phyloP scores from a whole-genome alignment of 2,329 filamentous ascomycete species.

The Raffaelea arxii region DNA sequence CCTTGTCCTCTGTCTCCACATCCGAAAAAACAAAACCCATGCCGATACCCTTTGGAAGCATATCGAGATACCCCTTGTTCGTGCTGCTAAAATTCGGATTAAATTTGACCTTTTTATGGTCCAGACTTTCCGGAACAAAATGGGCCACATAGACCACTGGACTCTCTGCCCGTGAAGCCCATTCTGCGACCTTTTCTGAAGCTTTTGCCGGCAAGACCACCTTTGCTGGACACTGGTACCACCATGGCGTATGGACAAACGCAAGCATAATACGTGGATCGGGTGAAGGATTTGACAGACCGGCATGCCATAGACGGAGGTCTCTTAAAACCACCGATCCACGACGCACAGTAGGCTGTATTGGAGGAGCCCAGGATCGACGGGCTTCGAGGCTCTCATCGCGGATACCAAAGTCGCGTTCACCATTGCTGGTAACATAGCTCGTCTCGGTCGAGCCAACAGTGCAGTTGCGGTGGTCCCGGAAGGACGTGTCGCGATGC shows the following conservation, averaged over 20 bases:
- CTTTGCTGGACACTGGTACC: constrained; percentile 20
- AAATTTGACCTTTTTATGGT: constrained; percentile 16
- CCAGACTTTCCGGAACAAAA: constrained; percentile 14
- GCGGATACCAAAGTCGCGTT: constrained; percentile 9
- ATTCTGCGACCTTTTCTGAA: neutral
- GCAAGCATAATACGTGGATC: constrained; percentile 34
- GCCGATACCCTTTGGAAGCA: constrained; percentile 8
- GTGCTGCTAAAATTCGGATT: constrained; percentile 18
- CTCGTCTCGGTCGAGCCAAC: constrained; percentile 20
- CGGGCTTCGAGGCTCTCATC: constrained; percentile 19
- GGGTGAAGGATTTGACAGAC: constrained; percentile 32
- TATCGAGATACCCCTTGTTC: constrained; percentile 12
- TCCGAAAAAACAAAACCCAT: constrained; percentile 1
- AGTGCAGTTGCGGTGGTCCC: constrained; percentile 2
- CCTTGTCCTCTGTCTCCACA: neutral
- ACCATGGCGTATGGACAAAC: constrained; percentile 26
- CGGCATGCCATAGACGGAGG: constrained; percentile 38
- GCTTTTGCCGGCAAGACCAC: constrained; percentile 9
- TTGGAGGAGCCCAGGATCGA: constrained; percentile 21
- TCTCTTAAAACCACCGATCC: constrained; percentile 35
- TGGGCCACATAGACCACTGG: constrained; percentile 10
- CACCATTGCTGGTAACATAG: constrained; percentile 13
- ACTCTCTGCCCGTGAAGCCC: neutral
- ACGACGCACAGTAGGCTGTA: constrained; percentile 30
- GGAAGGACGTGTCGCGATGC: constrained; percentile 20